A percentile compares a stretch with the other conserved stretches of the same genome.
phyloP scores from a whole-genome alignment of 2,329 filamentous ascomycete species.

The Ascochyta rabiei region DNA sequence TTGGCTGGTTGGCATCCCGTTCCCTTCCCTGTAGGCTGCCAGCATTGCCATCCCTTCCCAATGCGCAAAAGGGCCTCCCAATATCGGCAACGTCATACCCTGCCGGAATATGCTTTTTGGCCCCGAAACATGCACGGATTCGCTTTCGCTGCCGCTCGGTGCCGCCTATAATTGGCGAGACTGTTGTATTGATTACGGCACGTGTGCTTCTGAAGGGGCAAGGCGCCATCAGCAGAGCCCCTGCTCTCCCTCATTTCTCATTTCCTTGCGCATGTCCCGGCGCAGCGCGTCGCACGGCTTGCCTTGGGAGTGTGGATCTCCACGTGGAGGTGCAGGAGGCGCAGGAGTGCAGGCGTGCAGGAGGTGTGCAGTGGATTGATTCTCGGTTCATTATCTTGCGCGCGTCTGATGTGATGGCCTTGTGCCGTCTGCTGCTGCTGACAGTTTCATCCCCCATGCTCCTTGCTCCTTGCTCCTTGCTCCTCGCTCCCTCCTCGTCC shows the following conservation, averaged over 20 bases:
- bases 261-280: slow-evolving; percentile 32
- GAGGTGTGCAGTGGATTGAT: slow-evolving; percentile 15
- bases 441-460: slow-evolving; percentile 8
- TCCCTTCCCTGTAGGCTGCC: slow-evolving; percentile 32
- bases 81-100: slow-evolving; percentile 12
- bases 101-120: slow-evolving; percentile 31
- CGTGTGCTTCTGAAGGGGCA: slow-evolving; percentile 38
- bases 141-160: slow-evolving; percentile 19
- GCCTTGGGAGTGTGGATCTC: slow-evolving; percentile 35
- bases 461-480: not conserved
- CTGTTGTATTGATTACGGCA: slow-evolving; percentile 45
- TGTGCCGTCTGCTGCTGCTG: slow-evolving; percentile 14
- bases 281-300: slow-evolving; percentile 29
- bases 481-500: too few species aligned
- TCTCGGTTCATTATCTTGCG: slow-evolving; percentile 24
- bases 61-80: slow-evolving; percentile 14
- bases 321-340: slow-evolving; percentile 39
- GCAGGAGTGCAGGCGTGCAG: slow-evolving; percentile 20
- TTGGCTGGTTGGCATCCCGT: too few species aligned
- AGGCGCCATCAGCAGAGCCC: slow-evolving; percentile 35
- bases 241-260: slow-evolving; percentile 31
- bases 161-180: slow-evolving; percentile 40
- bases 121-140: slow-evolving; percentile 28
- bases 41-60: slow-evolving; percentile 20
- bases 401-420: slow-evolving; percentile 25